Evolutionary conservation across 805 yeast species (phyloP), one percentile per base, ranked within the genome.

Genomic region (Sugiyamaella mastotermitis): DNA sequence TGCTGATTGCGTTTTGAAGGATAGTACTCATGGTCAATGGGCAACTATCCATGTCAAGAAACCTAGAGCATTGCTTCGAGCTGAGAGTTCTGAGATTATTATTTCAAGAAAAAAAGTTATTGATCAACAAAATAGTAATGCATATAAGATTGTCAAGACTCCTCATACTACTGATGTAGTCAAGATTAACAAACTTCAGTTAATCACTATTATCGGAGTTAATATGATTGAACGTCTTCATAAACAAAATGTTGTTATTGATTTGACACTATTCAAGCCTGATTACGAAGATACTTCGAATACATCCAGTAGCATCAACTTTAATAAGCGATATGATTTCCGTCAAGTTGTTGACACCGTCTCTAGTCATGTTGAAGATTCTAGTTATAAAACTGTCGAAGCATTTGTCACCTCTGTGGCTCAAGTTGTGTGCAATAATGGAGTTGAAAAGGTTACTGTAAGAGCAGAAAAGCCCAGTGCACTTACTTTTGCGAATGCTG

Each of bases 311-410:
- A 17, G 17, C 6, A 35, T 35, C 4, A 42, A 40, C 28, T 49
- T 35, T 36, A 48, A 47, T 28, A 41, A 40, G 27, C 42, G 41
- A 3, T 64, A 69, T 33, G 57, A 66, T 22, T 64, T 74, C 29
- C 62, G 64, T 37, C 42, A 51, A 3, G 49, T 72, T 10, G 71
- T 80, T 16, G 72, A 72, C 19, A 62, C 57, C 2, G 69, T 83
- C 3, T 65, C 71, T 0, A 51, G 53, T 0, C 83, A 78, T 50
- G 83, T 86, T n/a, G 94, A 83, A 52, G 56, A 54, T n/a, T 73
- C 95, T 1, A 76, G 78, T 46, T 92, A 85, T 64, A 81, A 84
- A 52, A 92, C 99, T 0, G 94, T 92, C 1, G 99, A 92, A 56
- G 96, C 97, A 0, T 68, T 92, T 33, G 94, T 84, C 3, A 72